A percentile compares a stretch with the other conserved stretches of the same genome.
These are phyloP conservation scores for Kwoniella mangroviensis DNA, from an alignment of 768 basidiomycete species.

Conservation along the genomic window DNA sequence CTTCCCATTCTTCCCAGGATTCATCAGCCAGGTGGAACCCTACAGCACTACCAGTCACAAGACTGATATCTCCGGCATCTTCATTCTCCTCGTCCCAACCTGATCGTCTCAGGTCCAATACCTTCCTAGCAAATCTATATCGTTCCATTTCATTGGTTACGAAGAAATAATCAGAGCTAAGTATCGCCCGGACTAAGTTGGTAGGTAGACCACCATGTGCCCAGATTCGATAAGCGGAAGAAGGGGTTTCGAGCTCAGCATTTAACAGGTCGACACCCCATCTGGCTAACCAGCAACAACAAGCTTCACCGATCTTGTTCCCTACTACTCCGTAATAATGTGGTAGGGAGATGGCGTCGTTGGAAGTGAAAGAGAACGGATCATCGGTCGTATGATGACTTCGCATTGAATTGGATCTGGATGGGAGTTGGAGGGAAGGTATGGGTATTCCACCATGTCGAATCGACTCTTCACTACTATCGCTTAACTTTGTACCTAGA, in stretches of 20 bases:
- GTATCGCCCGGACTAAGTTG: conserved; percentile 71
- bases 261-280: conserved; percentile 84
- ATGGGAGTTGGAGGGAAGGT: conserved; percentile 15
- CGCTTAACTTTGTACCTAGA: conserved; percentile 23
- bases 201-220: conserved; percentile 74
- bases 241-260: conserved; percentile 61
- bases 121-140: conserved; percentile 74
- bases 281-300: conserved; percentile 80
- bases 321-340: conserved; percentile 83
- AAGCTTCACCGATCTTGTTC: conserved; percentile 88
- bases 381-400: conserved; percentile 11
- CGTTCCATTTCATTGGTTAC: conserved; percentile 76
- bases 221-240: conserved; percentile 64
- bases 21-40: conserved; percentile 5
- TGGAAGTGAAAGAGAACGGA: conserved; percentile 14
- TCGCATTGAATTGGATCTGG: conserved; percentile 20
- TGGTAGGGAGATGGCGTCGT: conserved; percentile 42
- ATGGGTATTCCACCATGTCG: conserved; percentile 14
- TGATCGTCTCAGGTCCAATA: conserved; percentile 67
- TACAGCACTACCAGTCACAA: not conserved
- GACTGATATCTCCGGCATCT: conserved; percentile 26
- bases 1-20: conserved; percentile 45
- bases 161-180: conserved; percentile 80
- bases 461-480: conserved; percentile 5
- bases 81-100: conserved; percentile 44